Base-by-base conservation (phyloP, 1,284 basidiomycete genomes). In the Trichosporon inkin region DNA sequence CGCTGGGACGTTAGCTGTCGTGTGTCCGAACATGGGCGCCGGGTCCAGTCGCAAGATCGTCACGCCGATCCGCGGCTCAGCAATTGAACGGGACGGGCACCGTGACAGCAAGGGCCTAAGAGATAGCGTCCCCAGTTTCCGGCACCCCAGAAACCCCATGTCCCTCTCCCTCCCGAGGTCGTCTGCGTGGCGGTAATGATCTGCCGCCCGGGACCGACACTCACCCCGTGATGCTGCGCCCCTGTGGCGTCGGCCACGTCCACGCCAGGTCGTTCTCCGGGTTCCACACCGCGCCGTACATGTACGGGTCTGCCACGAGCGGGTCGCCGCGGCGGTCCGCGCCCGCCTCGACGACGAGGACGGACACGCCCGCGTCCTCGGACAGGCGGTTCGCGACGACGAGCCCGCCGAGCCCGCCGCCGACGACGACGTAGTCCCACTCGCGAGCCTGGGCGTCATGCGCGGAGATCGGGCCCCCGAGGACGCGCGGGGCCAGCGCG, bases 341-440 rank as follows among this genome's bases (percentile, higher is more conserved):
- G 6, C 68, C 68, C 8, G 68, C 68, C 56, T 69, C 68, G 39
- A 69, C 66, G 3, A 69, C 68, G 3, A 59, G 37, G 16, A 55
- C 49, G 17, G 47, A 58, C 8, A 53, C 56, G 16, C 24, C 16
- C 3, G 44, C 37, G 37, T 55, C 53, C 53, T 63, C 62, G 20
- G 41, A 41, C 32, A 63, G 58, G 10, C 62, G 62, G 20, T 32
- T 39, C 5, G 58, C 62, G 1, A 60, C 56, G 28, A 56, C 49
- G n/a, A 63, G 38, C 3, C 62, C 62, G 8, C 53, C 56, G 13
- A 63, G 58, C 0, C 62, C 62, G 19, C 55, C 62, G 20, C 62
- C 62, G 22, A 63, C 34, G 7, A 63, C 24, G n/a, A 63, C 35
- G 14, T 55, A 63, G 56, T 60, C 62, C 35, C 58, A 60, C 11